Conservation (phyloP, 179 eudicot species). For the Drosera spatulata region DNA sequence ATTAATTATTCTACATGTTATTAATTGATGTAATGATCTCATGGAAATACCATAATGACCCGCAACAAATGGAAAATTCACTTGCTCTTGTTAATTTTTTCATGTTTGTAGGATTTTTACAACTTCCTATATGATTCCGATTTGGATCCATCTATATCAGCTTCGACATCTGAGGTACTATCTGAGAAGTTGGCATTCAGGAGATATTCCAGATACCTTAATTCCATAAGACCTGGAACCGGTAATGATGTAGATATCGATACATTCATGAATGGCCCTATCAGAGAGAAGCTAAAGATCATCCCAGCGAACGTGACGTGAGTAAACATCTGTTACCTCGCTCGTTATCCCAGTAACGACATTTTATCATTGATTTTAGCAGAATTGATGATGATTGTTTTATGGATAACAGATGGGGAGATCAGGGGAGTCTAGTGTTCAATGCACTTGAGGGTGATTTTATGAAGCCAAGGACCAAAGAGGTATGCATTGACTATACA, state of each 20-base stretch:
- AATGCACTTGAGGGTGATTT: conserved; percentile 47
- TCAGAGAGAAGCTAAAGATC: conserved; percentile 61
- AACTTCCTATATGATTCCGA: conserved; percentile 55
- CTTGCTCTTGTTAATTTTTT: too few species aligned
- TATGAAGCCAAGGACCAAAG: conserved; percentile 77
- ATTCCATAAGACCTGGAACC: conserved; percentile 17
- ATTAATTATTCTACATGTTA: background rate
- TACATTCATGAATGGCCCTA: conserved; percentile 53
- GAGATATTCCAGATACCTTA: conserved; percentile 48
- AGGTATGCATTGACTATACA: conserved; percentile 26
- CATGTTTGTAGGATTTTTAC: conserved; percentile 57
- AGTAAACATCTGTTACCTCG: conserved; percentile 8
- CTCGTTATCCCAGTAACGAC: background rate
- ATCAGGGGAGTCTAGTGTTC: conserved; percentile 54
- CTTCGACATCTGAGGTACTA: conserved; percentile 18
- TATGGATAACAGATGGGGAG: conserved; percentile 53
- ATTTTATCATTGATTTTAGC: too few species aligned
- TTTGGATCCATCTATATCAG: conserved; percentile 31
- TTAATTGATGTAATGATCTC: too few species aligned
- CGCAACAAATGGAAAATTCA: too few species aligned
- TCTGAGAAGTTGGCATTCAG: conserved; percentile 26
- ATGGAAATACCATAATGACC: too few species aligned
- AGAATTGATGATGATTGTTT: too few species aligned
- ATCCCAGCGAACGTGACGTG: conserved; percentile 56
- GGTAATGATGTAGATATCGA: conserved; percentile 24